Evolutionary conservation across 306 rosid genomes (phyloP), one percentile per base, ranked within the genome.

Genomic region (Vigna radiata): DNA sequence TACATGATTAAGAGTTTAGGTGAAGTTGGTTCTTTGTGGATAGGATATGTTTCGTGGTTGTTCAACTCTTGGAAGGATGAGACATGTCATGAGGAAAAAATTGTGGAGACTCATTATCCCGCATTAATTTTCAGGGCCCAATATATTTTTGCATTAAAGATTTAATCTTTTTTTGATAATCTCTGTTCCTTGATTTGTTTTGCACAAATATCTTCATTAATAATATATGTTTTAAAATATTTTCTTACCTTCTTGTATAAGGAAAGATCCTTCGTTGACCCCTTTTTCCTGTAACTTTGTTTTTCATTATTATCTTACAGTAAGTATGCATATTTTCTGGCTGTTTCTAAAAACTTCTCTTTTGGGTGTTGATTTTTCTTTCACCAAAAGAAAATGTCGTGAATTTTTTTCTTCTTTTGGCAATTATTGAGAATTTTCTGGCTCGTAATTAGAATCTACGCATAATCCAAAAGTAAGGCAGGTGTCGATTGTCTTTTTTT

Each of bases 51-150:
- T 50, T 70, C 12, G 46, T 27, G 8, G 36, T 41, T 15, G 7
- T n/a, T 55, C 21, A 59, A 72, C 37, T 23, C 50, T 16, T 46
- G 56, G 17, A 72, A 70, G 75, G 84, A 81, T 19, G 48, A n/a
- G 73, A 67, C 72, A 75, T 67, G 43, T 68, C 62, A 55, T 0
- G 8, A 11, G n/a, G 14, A 80, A 39, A 29, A 63, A 1, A 1
- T 54, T 65, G 36, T 27, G 39, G 62, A 70, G 80, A 70, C 70
- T 46, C 70, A 72, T 73, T 75, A 56, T 44, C 50, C 3, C 3
- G n/a, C 77, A 59, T 59, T 83, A 29, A 79, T 76, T 70, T 48
- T 33, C 9, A 55, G 54, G 61, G 66, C 54, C 79, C 68, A 25
- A n/a, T 73, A 52, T 31, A 29, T 70, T 73, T 12, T 73, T 12